Base-by-base conservation (phyloP, 495 filamentous ascomycete species). In the Talaromyces thailandensis region DNA sequence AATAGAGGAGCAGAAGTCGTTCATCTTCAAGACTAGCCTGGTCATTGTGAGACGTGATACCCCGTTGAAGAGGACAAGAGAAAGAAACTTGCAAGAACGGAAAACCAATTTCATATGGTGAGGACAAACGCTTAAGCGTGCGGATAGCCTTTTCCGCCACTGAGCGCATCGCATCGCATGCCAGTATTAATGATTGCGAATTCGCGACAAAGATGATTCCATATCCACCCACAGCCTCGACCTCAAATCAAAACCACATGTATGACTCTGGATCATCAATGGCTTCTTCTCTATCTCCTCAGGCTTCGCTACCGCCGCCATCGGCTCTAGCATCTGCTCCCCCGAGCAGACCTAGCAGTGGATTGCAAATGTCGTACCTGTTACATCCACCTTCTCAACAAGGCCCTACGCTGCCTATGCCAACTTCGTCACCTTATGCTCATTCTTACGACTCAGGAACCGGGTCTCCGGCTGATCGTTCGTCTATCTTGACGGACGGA, bases 391-490 rank as follows among this genome's bases (percentile, higher is more conserved):
- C 76, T 65, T 60, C 71, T 0, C 73, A 71, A 23, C 66, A 65
- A n/a, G 60, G 68, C 18, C 64, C 66, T 21, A 64, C 66, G 16
- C 60, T 66, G 4, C 67, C 67, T n/a, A 68, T 70, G 8, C 65
- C 73, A 0, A 61, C 70, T 14, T 62, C 73, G 8, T 70, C 74
- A 6, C 67, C 71, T 0, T 80, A 77, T 65, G 60, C 71, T 28
- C 75, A 71, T 28, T 75, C 72, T 28, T 79, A 79, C 52, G 76
- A 79, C 16, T 78, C 76, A n/a, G 73, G 71, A 0, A 74, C 74
- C 0, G 74, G 73, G 4, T 81, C 76, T 3, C 76, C 78, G 6
- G 72, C 74, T 0, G 76, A 80, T 23, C 71, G 65, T 14, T 60
- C 64, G 7, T 67, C 66, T 1, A 64, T 66, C 4, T 63, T 79